Percentiles rank a stretch among this genome's conserved stretches.
Evolutionary conservation across 768 basidiomycete species (phyloP).

Genomic region (Sporobolomyces pararoseus): DNA sequence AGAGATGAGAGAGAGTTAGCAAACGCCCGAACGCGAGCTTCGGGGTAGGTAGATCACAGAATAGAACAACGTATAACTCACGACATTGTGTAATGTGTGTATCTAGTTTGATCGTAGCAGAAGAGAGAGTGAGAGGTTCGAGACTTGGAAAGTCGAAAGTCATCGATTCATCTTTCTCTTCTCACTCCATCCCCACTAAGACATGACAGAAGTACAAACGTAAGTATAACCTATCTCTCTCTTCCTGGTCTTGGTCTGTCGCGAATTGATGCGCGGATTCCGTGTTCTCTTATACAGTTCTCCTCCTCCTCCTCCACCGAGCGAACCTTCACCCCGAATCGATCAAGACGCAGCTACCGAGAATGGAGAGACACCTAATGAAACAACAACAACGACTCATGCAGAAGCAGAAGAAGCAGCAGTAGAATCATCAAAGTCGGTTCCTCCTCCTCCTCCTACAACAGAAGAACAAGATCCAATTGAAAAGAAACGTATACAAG

Average conservation of each 20-base stretch:
- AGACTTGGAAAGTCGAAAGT: neutral
- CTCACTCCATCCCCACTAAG: neutral
- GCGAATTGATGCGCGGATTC: too few species aligned
- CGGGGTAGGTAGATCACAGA: too few species aligned
- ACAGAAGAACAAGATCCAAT: slow-evolving; percentile 3
- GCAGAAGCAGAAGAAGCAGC: neutral
- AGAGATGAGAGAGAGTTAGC: neutral
- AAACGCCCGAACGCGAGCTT: neutral
- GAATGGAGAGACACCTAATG: too few species aligned
- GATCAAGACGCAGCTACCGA: too few species aligned
- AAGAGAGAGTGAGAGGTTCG: neutral
- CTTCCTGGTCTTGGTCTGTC: neutral
- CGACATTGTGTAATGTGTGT: neutral
- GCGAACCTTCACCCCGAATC: too few species aligned
- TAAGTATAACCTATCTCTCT: neutral
- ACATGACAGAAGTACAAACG: neutral
- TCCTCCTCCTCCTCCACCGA: too few species aligned
- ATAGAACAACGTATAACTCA: too few species aligned
- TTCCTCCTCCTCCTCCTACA: neutral
- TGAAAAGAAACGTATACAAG: slow-evolving; percentile 16
- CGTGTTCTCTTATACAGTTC: too few species aligned
- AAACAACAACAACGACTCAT: too few species aligned
- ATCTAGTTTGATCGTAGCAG: too few species aligned
- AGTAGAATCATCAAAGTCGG: neutral
- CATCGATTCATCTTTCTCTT: neutral